These are phyloP conservation scores for Symbiodinium natans DNA, from an alignment of 73 alveolate species.

Conservation along the genomic window DNA sequence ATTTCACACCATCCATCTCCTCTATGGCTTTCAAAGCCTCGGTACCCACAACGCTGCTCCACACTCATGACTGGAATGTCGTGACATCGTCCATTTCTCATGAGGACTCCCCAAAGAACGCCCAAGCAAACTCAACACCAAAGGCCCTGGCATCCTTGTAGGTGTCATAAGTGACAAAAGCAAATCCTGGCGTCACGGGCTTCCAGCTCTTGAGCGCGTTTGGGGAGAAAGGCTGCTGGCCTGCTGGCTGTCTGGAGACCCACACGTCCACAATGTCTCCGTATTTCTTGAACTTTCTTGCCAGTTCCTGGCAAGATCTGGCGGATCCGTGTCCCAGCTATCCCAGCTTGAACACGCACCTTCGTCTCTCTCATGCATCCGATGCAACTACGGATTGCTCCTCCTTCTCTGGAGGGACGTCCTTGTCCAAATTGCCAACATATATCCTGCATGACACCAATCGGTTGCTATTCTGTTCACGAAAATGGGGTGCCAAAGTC, in stretches of 20 bases:
- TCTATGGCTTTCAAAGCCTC: constrained; percentile 87
- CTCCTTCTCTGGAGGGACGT: constrained; percentile 81
- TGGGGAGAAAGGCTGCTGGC: background rate
- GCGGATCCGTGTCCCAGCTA: background rate
- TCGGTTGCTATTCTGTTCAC: background rate
- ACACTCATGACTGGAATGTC: too few relatives aligned
- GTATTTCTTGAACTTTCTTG: constrained; percentile 76
- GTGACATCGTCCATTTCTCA: too few relatives aligned
- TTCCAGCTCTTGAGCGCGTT: background rate
- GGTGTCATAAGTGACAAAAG: constrained; percentile 88
- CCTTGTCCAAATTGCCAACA: constrained; percentile 89
- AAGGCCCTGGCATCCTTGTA: constrained; percentile 48
- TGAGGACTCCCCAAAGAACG: too few relatives aligned
- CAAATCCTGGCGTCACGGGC: constrained; percentile 28
- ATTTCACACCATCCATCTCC: constrained; percentile 78
- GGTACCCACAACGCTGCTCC: too few relatives aligned
- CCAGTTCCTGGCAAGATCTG: constrained; percentile 25
- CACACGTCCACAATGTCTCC: constrained; percentile 83
- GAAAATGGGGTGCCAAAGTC: too few relatives aligned
- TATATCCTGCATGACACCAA: constrained; percentile 11
- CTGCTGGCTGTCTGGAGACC: constrained; percentile 91
- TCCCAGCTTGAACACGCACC: too few relatives aligned
- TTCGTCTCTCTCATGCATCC: background rate
- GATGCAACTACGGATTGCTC: background rate
- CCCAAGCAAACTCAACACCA: too few relatives aligned